These are phyloP conservation scores for Umbelopsis sp. DNA, from an alignment of 371 early-diverging fungal genomes.

Conservation along the genomic window DNA sequence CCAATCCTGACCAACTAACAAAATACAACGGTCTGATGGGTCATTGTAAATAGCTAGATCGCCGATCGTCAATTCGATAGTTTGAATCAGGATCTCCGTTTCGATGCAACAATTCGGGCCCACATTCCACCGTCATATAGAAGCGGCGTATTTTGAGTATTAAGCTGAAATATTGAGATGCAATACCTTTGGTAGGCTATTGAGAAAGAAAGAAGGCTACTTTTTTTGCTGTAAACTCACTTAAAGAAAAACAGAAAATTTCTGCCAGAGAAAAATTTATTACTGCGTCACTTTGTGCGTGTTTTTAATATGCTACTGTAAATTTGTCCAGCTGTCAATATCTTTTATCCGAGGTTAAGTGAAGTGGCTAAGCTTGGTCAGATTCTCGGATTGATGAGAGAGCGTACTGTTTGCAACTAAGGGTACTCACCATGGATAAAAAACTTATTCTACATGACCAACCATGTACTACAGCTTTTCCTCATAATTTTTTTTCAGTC, in stretches of 20 bases:
- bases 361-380: no score
- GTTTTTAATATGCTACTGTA: no score
- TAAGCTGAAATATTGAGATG: background rate
- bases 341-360: no score
- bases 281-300: background rate
- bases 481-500: no score
- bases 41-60: background rate
- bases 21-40: no score
- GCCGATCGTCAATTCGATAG: background rate
- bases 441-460: no score
- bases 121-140: background rate
- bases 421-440: no score
- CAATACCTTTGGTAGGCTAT: constrained; percentile 17
- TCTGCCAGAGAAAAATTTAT: constrained; percentile 17
- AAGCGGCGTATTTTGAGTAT: background rate
- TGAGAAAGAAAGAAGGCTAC: constrained; percentile 17
- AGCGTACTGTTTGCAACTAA: no score
- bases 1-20: no score
- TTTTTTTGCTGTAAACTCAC: background rate
- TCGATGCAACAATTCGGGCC: background rate
- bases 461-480: no score
- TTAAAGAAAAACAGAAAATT: constrained; percentile 16
- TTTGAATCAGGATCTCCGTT: background rate
- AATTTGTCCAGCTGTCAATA: no score
- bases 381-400: no score